Percentiles rank a stretch among this genome's conserved stretches.
Evolutionary conservation across 306 rosid species (phyloP).

Genomic region (Lupinus albus): DNA sequence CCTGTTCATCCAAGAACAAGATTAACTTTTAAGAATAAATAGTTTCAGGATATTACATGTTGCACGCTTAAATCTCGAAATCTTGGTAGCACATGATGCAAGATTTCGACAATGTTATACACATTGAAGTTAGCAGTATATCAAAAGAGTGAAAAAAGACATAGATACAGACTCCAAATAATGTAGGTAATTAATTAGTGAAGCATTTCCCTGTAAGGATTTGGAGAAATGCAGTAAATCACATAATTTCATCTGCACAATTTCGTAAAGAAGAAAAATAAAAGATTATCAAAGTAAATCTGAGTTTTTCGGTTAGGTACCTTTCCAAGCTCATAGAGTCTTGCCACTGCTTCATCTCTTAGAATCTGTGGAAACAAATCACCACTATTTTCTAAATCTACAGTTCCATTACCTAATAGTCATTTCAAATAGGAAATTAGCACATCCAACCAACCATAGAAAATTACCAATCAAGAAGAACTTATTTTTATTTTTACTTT

Average conservation of each 20-base stretch:
- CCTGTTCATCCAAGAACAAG: slow-evolving; percentile 55
- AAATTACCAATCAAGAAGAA: slow-evolving; percentile 17
- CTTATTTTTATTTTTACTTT: background rate
- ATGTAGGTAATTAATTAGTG: slow-evolving; percentile 8
- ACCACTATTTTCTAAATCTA: slow-evolving; percentile 55
- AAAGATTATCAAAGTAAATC: slow-evolving; percentile 20
- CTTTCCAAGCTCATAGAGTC: slow-evolving; percentile 80
- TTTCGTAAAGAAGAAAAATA: background rate
- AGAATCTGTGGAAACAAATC: slow-evolving; percentile 72
- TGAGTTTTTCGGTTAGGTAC: slow-evolving; percentile 38
- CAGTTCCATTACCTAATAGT: slow-evolving; percentile 54
- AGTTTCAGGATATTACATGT: background rate
- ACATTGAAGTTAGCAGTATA: slow-evolving; percentile 18
- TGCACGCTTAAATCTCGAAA: background rate
- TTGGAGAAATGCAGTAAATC: slow-evolving; percentile 32
- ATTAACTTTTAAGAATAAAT: slow-evolving; percentile 35
- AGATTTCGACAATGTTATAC: background rate
- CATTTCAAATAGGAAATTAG: slow-evolving; percentile 45
- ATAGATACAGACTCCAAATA: background rate
- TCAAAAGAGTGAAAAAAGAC: slow-evolving; percentile 12
- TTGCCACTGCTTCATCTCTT: slow-evolving; percentile 81
- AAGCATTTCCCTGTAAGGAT: slow-evolving; percentile 26
- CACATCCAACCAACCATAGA: slow-evolving; percentile 28
- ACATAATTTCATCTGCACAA: slow-evolving; percentile 12
- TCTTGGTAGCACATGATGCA: background rate